phyloP scores from a whole-genome alignment of 495 filamentous ascomycete species.

The Saxophila tyrrhenica region DNA sequence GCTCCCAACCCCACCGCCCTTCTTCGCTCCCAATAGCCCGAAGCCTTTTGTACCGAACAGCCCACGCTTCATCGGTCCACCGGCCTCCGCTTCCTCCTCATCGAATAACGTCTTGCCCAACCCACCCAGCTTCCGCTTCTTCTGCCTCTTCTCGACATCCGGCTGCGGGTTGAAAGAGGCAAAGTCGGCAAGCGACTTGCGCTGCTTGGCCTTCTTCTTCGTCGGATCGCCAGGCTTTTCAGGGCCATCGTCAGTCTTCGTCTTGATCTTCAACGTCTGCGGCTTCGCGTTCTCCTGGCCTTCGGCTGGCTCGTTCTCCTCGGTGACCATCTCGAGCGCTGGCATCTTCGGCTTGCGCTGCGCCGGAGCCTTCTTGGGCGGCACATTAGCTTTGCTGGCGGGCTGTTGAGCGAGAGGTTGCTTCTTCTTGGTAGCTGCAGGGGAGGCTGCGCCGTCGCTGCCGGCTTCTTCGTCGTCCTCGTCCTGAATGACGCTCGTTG shows the following conservation, averaged over 20 bases:
- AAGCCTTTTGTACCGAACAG: constrained; percentile 21
- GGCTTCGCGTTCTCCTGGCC: constrained; percentile 17
- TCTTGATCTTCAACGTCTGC: constrained; percentile 14
- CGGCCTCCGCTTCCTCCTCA: constrained; percentile 50
- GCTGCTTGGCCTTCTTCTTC: constrained; percentile 21
- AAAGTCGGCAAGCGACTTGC: constrained; percentile 32
- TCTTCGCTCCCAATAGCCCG: constrained; percentile 22
- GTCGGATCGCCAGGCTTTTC: constrained; percentile 20
- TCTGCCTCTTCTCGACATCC: constrained; percentile 50
- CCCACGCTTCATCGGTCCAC: constrained; percentile 19
- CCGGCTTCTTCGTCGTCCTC: constrained; percentile 25
- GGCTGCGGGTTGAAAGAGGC: constrained; percentile 33
- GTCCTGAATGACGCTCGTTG: constrained; percentile 42
- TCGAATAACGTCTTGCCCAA: constrained; percentile 61
- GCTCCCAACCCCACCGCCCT: constrained; percentile 24
- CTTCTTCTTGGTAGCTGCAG: constrained; percentile 21
- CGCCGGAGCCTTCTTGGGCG: constrained; percentile 24
- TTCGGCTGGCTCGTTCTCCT: constrained; percentile 31
- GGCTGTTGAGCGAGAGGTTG: constrained; percentile 17
- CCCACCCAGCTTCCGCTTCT: constrained; percentile 53
- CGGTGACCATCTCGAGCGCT: constrained; percentile 40
- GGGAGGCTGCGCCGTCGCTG: constrained; percentile 6
- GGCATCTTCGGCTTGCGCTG: constrained; percentile 26
- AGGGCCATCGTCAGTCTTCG: constrained; percentile 19
- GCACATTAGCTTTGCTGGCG: constrained; percentile 31